Evolutionary conservation across 1,284 basidiomycete species (phyloP), one percentile per base, ranked within the genome.

Genomic region (Boletus subluridellus): DNA sequence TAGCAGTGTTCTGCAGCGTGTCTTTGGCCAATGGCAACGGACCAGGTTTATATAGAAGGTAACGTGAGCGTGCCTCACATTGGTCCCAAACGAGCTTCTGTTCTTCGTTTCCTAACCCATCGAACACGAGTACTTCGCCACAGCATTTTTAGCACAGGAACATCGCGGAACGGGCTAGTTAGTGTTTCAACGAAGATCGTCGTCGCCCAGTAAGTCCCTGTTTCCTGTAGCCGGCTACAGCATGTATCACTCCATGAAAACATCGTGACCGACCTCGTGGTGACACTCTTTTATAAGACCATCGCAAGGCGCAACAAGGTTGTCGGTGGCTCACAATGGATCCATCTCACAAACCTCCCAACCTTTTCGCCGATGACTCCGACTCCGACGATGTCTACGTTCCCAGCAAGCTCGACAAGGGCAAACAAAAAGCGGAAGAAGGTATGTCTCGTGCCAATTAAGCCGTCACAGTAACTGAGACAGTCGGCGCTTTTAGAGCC

Each of bases 401-500:
- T 49, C 28, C 62, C 17, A 54, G 24, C 3, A 59, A 35, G 14
- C 4, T 60, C 12, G 68, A 68, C 42, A 69, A 71, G 46, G 69
- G 65, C 4, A 68, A 69, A 41, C 50, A 17, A 58, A 68, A 55
- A 37, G 68, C 62, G 0, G n/a, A n/a, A n/a, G 41, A 63, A 30
- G 68, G 69, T 61, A 14, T n/a, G 54, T 45, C 9, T 52, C 2
- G 8, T 44, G 6, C 12, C 3, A 8, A 34, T 37, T 0, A 28
- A 14, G 21, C 2, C 5, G 4, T 32, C n/a, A 9, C 34, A 30
- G 4, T 30, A 5, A 30, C 52, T 49, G 14, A 63, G 6, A 3
- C 10, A n/a, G 3, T 12, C 21, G 48, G 35, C 12, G 4, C 24
- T 26, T 37, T 52, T n/a, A 71, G 69, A 66, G 2, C 57, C 52